Evolutionary conservation across 768 basidiomycete genomes (phyloP).

Genomic region (Phaeolepiota aurea): DNA sequence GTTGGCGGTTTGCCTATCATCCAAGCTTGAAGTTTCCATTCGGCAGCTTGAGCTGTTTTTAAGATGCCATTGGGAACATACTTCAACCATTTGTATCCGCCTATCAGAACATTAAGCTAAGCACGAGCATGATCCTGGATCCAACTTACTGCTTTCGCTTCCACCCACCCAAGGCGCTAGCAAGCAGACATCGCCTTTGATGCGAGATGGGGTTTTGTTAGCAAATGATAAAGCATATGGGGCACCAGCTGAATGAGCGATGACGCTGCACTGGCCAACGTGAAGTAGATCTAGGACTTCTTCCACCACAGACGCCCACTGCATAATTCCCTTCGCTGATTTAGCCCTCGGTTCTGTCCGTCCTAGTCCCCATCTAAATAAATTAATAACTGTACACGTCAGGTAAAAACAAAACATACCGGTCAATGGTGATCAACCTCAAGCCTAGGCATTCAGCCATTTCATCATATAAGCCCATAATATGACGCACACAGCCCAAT

Average conservation of each 20-base stretch:
- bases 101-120: conserved; percentile 24
- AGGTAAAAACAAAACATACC: conserved; percentile 55
- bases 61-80: conserved; percentile 91
- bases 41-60: conserved; percentile 92
- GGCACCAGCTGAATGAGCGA: conserved; percentile 94
- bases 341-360: conserved; percentile 67
- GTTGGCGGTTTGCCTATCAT: conserved; percentile 94
- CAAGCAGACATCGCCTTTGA: conserved; percentile 79
- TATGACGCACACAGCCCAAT: conserved; percentile 87
- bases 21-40: conserved; percentile 97
- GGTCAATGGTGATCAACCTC: conserved; percentile 88
- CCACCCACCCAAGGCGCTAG: conserved; percentile 97
- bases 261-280: conserved; percentile 74
- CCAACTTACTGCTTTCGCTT: conserved; percentile 70
- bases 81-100: conserved; percentile 93
- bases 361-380: conserved; percentile 82
- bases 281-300: conserved; percentile 79
- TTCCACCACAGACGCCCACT: conserved; percentile 88
- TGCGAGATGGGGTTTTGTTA: conserved; percentile 62
- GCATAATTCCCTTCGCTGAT: conserved; percentile 70
- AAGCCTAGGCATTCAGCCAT: conserved; percentile 85
- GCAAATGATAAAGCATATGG: conserved; percentile 91
- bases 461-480: conserved; percentile 94
- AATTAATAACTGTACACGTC: conserved; percentile 8
- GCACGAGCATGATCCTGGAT: conserved; percentile 1